phyloP scores from a whole-genome alignment of 2,329 filamentous ascomycete genomes.

The Grosmannia serpens region DNA sequence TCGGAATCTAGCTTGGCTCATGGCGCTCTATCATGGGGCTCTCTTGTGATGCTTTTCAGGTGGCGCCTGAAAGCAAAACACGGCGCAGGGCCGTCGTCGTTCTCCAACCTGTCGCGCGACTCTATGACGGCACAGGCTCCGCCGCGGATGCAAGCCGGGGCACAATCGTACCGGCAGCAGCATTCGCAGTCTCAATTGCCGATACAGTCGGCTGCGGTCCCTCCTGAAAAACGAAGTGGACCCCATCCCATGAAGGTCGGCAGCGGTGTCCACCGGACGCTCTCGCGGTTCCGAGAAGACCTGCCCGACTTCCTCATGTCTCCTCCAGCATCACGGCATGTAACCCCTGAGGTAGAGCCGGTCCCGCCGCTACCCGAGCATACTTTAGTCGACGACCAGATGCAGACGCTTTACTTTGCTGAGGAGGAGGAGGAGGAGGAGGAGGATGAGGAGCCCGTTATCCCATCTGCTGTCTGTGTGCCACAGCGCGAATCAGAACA shows the following conservation, averaged over 20 bases:
- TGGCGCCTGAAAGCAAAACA: constrained; percentile 51
- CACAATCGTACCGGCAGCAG: background rate
- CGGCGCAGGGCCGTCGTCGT: constrained; percentile 57
- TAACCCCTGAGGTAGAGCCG: constrained; percentile 58
- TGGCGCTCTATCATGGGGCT: constrained; percentile 47
- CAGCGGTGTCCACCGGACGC: constrained; percentile 54
- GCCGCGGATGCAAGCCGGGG: background rate
- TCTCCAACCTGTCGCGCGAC: constrained; percentile 83
- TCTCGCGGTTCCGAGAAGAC: constrained; percentile 87
- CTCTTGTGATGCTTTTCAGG: constrained; percentile 49
- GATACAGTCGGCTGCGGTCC: constrained; percentile 6
- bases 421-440: constrained; percentile 10
- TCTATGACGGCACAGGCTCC: constrained; percentile 48
- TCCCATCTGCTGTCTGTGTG: background rate
- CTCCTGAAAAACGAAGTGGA: background rate
- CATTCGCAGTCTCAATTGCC: background rate
- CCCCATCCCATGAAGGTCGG: constrained; percentile 22
- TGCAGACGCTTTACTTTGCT: constrained; percentile 5
- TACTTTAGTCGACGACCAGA: constrained; percentile 6
- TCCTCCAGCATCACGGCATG: constrained; percentile 71
- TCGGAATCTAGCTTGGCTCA: constrained; percentile 41
- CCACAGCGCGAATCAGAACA: background rate
- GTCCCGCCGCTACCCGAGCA: constrained; percentile 15
- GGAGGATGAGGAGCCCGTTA: constrained; percentile 15
- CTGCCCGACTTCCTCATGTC: constrained; percentile 76